These are phyloP conservation scores for Neurospora intermedia DNA, from an alignment of 495 filamentous ascomycete genomes.

Conservation along the genomic window DNA sequence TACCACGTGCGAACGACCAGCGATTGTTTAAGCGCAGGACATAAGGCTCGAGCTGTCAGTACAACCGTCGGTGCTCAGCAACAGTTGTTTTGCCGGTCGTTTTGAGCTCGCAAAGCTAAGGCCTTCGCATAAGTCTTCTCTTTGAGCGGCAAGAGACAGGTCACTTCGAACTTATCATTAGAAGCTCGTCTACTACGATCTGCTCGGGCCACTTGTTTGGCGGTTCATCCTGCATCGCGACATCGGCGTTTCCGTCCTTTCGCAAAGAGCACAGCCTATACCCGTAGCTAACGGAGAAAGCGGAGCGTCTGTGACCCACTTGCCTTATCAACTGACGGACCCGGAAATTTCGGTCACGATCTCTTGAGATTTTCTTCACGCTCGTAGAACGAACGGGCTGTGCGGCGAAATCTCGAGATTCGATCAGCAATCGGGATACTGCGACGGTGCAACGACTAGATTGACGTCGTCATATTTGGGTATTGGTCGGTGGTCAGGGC, in stretches of 20 bases:
- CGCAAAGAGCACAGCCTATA: not conserved
- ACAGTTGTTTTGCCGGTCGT: not conserved
- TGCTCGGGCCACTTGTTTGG: not conserved
- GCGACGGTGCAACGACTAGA: not conserved
- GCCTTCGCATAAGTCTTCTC: not conserved
- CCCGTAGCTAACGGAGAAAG: not conserved
- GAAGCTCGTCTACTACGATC: not conserved
- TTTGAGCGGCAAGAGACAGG: not conserved
- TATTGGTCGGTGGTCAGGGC: conserved; percentile 14
- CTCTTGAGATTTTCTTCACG: not conserved
- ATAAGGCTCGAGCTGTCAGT: not conserved
- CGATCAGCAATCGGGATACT: not conserved
- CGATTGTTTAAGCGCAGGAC: not conserved
- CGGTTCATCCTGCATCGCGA: not conserved
- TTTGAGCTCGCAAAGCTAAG: not conserved
- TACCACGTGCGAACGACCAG: not conserved
- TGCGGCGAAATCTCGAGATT: not conserved
- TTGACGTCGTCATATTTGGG: conserved; percentile 16
- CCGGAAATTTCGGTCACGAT: not conserved
- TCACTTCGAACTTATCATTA: not conserved
- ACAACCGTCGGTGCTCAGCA: not conserved
- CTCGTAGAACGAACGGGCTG: not conserved
- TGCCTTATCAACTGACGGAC: not conserved
- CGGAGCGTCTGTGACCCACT: not conserved
- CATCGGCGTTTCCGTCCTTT: not conserved